These are phyloP conservation scores for Smittium mucronatum DNA, from an alignment of 371 early-diverging fungal species.

Conservation along the genomic window DNA sequence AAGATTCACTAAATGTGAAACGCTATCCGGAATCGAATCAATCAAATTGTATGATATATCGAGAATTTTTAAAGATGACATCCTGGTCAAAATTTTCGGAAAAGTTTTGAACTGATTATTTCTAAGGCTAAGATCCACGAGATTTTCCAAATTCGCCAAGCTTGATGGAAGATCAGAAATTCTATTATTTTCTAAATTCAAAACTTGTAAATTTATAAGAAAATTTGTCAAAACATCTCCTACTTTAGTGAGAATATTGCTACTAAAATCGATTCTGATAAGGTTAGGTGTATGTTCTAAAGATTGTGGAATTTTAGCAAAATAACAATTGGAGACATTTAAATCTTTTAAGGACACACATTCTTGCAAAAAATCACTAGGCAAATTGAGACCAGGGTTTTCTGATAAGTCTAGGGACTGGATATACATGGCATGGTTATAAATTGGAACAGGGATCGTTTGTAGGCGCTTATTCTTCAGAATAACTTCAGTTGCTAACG, in stretches of 20 bases:
- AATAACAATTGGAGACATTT: constrained; percentile 53
- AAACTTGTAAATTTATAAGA: constrained; percentile 39
- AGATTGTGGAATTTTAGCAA: constrained; percentile 43
- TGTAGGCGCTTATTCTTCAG: constrained; percentile 46
- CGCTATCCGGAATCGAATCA: constrained; percentile 51
- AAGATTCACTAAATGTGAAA: constrained; percentile 51
- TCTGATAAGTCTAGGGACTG: constrained; percentile 56
- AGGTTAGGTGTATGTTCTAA: constrained; percentile 42
- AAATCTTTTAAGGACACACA: constrained; percentile 50
- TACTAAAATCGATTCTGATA: constrained; percentile 55
- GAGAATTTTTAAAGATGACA: constrained; percentile 47
- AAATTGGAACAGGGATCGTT: constrained; percentile 58
- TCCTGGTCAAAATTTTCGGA: constrained; percentile 47
- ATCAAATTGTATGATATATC: constrained; percentile 80
- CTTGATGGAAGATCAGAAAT: constrained; percentile 46
- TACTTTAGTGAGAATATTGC: constrained; percentile 44
- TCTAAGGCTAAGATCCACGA: constrained; percentile 53
- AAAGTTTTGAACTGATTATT: constrained; percentile 65
- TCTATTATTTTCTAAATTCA: constrained; percentile 59
- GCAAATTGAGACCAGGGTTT: constrained; percentile 52
- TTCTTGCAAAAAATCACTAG: constrained; percentile 58
- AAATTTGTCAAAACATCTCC: constrained; percentile 41
- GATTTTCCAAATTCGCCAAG: constrained; percentile 38
- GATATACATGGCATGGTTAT: constrained; percentile 47
- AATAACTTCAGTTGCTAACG: constrained; percentile 34